These are phyloP conservation scores for Populus tremula DNA, from an alignment of 345 rosid genomes.

Conservation along the genomic window DNA sequence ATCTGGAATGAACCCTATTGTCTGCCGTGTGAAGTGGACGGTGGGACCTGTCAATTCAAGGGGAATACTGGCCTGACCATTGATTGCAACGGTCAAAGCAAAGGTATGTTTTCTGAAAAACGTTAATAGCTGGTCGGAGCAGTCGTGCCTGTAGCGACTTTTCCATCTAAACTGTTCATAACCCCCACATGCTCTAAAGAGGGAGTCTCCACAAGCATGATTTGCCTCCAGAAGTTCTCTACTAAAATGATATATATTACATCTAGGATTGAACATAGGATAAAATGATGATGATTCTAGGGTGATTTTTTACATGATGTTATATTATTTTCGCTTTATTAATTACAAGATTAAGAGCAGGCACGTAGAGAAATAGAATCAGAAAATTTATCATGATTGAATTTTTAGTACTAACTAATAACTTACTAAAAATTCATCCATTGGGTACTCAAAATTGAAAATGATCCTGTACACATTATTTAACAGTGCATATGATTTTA, in stretches of 20 bases:
- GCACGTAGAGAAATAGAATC: no score
- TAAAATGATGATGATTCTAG: neutral
- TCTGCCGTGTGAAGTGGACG: conserved; percentile 22
- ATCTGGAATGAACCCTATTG: conserved; percentile 46
- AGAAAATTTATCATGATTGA: neutral
- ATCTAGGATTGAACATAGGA: neutral
- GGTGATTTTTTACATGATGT: neutral
- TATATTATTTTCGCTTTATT: no score
- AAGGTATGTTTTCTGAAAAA: neutral
- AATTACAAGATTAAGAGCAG: neutral
- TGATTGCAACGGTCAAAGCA: conserved; percentile 29
- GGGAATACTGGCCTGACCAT: neutral
- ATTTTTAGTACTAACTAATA: no score
- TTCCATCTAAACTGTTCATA: neutral
- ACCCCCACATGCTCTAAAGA: neutral
- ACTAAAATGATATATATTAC: neutral
- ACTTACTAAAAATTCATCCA: neutral
- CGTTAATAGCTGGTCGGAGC: neutral
- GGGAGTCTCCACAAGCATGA: neutral
- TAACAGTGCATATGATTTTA: no score
- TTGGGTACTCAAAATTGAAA: no score
- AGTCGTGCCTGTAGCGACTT: neutral
- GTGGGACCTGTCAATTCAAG: conserved; percentile 39
- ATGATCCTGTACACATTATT: no score
- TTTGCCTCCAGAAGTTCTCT: neutral